Evolutionary conservation across 495 filamentous ascomycete species (phyloP).

Genomic region (Venustampulla echinocandica): DNA sequence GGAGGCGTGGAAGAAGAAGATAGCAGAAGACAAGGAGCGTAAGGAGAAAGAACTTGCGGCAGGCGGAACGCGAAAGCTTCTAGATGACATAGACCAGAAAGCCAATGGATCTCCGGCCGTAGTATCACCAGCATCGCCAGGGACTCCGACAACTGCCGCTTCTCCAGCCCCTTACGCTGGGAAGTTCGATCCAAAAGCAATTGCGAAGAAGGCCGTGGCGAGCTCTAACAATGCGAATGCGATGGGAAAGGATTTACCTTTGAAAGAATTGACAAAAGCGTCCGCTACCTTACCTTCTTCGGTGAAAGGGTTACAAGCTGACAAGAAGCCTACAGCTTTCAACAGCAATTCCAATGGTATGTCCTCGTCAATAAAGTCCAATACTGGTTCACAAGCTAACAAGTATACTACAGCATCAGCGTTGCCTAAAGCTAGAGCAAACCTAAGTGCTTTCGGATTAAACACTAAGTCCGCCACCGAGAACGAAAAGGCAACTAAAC

Average conservation of each 20-base stretch:
- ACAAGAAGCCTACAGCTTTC: slow-evolving; percentile 40
- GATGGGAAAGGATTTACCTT: slow-evolving; percentile 53
- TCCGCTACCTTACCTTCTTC: slow-evolving; percentile 36
- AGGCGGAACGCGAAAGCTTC: slow-evolving; percentile 54
- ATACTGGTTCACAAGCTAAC: slow-evolving; percentile 22
- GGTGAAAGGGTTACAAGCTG: slow-evolving; percentile 41
- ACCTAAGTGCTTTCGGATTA: slow-evolving; percentile 79
- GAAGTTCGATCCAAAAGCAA: slow-evolving; percentile 85
- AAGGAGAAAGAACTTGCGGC: slow-evolving; percentile 63
- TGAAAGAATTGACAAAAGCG: slow-evolving; percentile 47
- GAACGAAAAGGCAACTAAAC: slow-evolving; percentile 60
- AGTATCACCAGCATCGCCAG: slow-evolving; percentile 46
- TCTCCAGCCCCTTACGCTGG: slow-evolving; percentile 56
- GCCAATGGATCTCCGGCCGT: slow-evolving; percentile 45
- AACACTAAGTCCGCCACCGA: slow-evolving; percentile 53
- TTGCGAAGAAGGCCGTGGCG: slow-evolving; percentile 60
- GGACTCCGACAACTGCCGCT: slow-evolving; percentile 41
- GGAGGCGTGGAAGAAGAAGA: slow-evolving; percentile 88
- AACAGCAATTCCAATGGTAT: slow-evolving; percentile 39
- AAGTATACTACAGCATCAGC: slow-evolving; percentile 35
- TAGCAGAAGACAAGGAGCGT: slow-evolving; percentile 65
- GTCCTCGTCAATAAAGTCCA: slow-evolving; percentile 12
- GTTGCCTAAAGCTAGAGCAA: slow-evolving; percentile 55
- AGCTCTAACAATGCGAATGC: slow-evolving; percentile 35
- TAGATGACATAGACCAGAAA: slow-evolving; percentile 71